Evolutionary conservation across 1,284 basidiomycete genomes (phyloP).

Genomic region (Serendipita sp.): DNA sequence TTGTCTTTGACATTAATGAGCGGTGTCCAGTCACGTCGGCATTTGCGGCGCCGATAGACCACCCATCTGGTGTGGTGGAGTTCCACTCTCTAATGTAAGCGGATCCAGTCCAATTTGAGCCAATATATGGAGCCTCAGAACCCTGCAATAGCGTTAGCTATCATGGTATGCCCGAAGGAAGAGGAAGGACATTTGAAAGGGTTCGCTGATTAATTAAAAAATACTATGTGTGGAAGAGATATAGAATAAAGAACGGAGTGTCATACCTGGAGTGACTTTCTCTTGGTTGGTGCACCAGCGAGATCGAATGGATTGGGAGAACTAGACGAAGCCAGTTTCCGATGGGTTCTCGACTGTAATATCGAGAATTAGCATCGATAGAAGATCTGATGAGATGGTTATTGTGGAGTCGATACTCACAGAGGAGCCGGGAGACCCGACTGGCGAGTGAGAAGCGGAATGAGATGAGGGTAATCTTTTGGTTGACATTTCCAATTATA

Average conservation of each 20-base stretch:
- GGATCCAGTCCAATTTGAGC: background rate
- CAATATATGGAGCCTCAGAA: background rate
- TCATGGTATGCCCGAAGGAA: no score
- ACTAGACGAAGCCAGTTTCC: background rate
- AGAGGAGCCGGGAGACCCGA: background rate
- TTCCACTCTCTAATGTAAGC: background rate
- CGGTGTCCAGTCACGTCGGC: background rate
- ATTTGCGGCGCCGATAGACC: background rate
- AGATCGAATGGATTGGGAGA: background rate
- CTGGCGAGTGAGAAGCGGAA: background rate
- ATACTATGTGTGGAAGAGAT: background rate
- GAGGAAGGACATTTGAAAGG: no score
- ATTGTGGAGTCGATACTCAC: background rate
- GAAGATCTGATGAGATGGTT: background rate
- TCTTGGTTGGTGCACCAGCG: background rate
- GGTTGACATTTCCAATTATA: background rate
- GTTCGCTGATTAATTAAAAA: no score
- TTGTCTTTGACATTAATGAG: background rate
- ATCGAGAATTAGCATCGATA: background rate
- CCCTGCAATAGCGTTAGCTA: background rate
- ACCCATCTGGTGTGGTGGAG: background rate
- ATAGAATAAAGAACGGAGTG: background rate
- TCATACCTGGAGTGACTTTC: background rate
- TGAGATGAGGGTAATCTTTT: background rate
- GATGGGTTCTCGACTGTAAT: background rate